Base-by-base conservation (phyloP, 2,329 filamentous ascomycete species). In the Pestalotiopsis sp. region DNA sequence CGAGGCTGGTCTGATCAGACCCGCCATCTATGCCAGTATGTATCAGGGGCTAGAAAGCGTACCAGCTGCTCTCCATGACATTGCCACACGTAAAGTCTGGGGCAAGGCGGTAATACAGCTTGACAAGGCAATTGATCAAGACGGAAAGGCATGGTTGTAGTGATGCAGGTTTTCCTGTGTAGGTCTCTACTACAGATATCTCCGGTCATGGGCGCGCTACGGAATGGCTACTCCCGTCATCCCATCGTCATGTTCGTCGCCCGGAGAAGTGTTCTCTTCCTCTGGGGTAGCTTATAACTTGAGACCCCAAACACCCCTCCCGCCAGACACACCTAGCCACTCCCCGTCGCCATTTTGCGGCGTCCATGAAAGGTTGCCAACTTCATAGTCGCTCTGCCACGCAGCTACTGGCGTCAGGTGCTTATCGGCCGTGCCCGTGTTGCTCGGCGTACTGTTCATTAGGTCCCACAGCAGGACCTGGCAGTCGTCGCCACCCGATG, bases 391-490 rank as follows among this genome's bases (percentile, higher is more conserved):
- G 78, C 93, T 95, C 76, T 91, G 87, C 93, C 93, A 97, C 75
- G 88, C 90, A 4, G 91, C 91, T 3, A 92, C 88, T 0, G 93
- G 93, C 24, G 86, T 90, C 69, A 88, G 88, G 77, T 81, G 84
- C 76, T 84, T 91, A 57, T 90, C 88, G 20, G 82, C 76, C 63
- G 82, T 81, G 3, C 82, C 80, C 1, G 81, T 78, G 70, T 85
- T 80, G 69, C 75, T 74, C 78, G 85, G 71, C 79, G 82, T 76
- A 80, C 86, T 86, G 74, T 92, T 95, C 71, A 98, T 86, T 10
- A 99, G 84, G 79, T 99, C 96, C 96, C 96, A 99, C 17, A 98
- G 86, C 39, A 98, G 85, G 1, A 98, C 95, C 72, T 96, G 88
- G 71, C 90, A 95, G 79, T 99, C 96, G 75, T 99, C 96, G 5